Evolutionary conservation across 495 filamentous ascomycete genomes (phyloP).

Genomic region (Aspergillus incahuasiensis): DNA sequence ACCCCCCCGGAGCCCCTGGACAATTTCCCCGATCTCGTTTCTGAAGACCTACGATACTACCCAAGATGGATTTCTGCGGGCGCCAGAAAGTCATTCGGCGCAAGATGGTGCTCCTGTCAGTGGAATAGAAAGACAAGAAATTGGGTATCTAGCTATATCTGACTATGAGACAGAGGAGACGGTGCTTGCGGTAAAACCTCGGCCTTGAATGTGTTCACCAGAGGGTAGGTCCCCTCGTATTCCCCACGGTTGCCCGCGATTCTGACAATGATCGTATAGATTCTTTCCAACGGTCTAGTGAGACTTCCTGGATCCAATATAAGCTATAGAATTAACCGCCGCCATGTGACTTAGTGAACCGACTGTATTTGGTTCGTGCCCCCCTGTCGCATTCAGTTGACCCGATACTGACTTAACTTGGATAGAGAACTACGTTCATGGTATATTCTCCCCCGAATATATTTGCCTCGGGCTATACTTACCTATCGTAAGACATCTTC

Average conservation of each 20-base stretch:
- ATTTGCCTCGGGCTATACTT: slow-evolving; percentile 1
- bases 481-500: slow-evolving; percentile 73
- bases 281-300: slow-evolving; percentile 98
- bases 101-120: slow-evolving; percentile 95
- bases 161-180: slow-evolving; percentile 63
- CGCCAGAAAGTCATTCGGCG: slow-evolving; percentile 81
- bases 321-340: slow-evolving; percentile 25
- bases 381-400: slow-evolving; percentile 5
- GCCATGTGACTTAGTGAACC: slow-evolving; percentile 58
- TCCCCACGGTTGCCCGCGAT: slow-evolving; percentile 9
- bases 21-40: slow-evolving; percentile 2
- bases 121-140: slow-evolving; percentile 20
- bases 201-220: slow-evolving; percentile 94
- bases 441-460: slow-evolving; percentile 42
- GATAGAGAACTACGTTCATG: slow-evolving; percentile 95
- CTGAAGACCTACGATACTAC: neutral
- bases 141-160: slow-evolving; percentile 9
- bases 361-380: slow-evolving; percentile 76
- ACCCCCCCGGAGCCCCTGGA: slow-evolving; percentile 1
- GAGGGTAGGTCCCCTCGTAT: slow-evolving; percentile 61
- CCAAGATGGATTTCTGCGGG: slow-evolving; percentile 49
- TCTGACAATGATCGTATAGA: slow-evolving; percentile 41
- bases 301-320: slow-evolving; percentile 24
- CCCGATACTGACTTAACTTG: slow-evolving; percentile 25
- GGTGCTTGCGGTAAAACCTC: slow-evolving; percentile 98